Conservation (phyloP, 169 alveolate species). For the Prorocentrum cordatum region DNA sequence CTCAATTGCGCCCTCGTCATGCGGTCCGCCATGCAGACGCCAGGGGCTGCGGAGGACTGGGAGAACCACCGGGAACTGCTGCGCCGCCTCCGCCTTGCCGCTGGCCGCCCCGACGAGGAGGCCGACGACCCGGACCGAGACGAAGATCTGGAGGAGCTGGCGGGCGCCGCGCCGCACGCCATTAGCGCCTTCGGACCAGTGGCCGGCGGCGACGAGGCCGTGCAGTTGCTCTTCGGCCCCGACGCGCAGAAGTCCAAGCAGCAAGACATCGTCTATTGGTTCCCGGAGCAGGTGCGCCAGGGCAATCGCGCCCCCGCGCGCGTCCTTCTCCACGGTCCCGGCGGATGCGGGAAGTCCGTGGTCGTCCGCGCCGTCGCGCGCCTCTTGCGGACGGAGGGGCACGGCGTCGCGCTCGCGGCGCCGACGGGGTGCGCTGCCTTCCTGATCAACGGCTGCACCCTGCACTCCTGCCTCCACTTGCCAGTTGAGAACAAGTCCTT, state of each 20-base stretch:
- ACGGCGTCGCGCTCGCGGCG: slow-evolving; percentile 1
- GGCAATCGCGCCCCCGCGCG: not conserved
- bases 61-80: no score
- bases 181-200: not conserved
- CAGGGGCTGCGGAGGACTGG: no score
- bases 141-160: not conserved
- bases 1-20: no score
- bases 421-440: slow-evolving; percentile 13
- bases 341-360: slow-evolving; percentile 27
- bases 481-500: slow-evolving; percentile 5
- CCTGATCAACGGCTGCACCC: slow-evolving; percentile 6
- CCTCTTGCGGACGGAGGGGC: not conserved
- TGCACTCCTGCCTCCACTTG: slow-evolving; percentile 5
- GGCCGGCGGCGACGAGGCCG: slow-evolving; percentile 1
- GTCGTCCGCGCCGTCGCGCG: slow-evolving; percentile 4
- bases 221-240: no score
- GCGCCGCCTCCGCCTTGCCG: no score
- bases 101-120: no score
- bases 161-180: not conserved
- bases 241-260: no score
- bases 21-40: no score
- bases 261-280: no score
- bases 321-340: not conserved
- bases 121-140: not conserved
- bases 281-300: not conserved